phyloP scores from a whole-genome alignment of 306 rosid genomes.

The Cucurbita moschata region DNA sequence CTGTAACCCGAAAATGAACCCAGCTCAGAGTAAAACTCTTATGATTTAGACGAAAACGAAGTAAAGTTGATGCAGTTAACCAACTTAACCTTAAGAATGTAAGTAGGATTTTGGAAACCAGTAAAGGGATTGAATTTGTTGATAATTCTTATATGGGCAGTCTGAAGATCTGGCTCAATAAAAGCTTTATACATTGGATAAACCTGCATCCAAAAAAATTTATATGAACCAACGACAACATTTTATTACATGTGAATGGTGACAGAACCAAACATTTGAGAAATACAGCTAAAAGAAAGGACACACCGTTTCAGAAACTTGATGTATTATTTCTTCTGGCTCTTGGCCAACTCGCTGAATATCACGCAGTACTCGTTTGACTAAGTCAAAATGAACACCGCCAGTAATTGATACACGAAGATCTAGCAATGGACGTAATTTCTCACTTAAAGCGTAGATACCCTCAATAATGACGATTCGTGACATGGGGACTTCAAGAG shows the following conservation, averaged over 20 bases:
- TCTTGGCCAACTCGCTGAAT: slow-evolving; percentile 96
- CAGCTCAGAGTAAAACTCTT: neutral
- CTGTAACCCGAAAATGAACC: slow-evolving; percentile 25
- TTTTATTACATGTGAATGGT: neutral
- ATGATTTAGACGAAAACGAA: neutral
- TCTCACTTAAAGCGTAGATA: slow-evolving; percentile 85
- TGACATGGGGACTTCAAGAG: slow-evolving; percentile 79
- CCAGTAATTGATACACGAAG: slow-evolving; percentile 97
- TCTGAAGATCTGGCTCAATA: slow-evolving; percentile 97
- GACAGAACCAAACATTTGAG: slow-evolving; percentile 2
- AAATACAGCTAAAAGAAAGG: slow-evolving; percentile 19
- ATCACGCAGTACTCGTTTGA: slow-evolving; percentile 92
- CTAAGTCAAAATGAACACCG: slow-evolving; percentile 96
- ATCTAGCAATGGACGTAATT: slow-evolving; percentile 74
- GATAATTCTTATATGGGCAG: slow-evolving; percentile 82
- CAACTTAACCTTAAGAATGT: slow-evolving; percentile 74
- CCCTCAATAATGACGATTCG: slow-evolving; percentile 82
- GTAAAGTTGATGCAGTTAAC: slow-evolving; percentile 14
- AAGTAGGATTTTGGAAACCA: slow-evolving; percentile 91
- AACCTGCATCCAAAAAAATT: slow-evolving; percentile 37
- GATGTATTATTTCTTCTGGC: slow-evolving; percentile 97
- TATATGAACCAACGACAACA: slow-evolving; percentile 12
- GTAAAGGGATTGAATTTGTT: slow-evolving; percentile 92
- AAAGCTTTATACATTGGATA: slow-evolving; percentile 99
- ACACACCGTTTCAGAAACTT: slow-evolving; percentile 92